These are phyloP conservation scores for Colletotrichum ledebouriae DNA, from an alignment of 2,329 filamentous ascomycete species.

Conservation along the genomic window DNA sequence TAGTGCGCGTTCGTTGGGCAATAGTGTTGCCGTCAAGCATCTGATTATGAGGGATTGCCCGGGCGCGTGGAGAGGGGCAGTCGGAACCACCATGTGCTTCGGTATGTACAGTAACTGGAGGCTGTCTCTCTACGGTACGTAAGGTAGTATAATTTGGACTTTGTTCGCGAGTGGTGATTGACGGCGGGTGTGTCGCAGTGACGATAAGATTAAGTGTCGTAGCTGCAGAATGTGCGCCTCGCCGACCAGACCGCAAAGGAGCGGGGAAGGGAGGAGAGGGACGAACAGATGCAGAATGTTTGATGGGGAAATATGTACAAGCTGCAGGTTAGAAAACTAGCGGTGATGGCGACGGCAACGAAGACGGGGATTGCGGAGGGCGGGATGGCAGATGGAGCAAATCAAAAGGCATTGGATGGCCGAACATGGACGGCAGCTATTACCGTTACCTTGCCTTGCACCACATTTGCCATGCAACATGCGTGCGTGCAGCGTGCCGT, in stretches of 20 bases:
- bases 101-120: background rate
- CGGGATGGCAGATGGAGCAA: slow-evolving; percentile 15
- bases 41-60: slow-evolving; percentile 19
- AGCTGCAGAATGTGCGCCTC: slow-evolving; percentile 12
- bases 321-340: slow-evolving; percentile 25
- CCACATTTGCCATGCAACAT: too few species aligned
- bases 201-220: background rate
- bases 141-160: background rate
- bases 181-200: background rate
- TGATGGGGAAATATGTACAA: slow-evolving; percentile 21
- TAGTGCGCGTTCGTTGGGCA: slow-evolving; percentile 27
- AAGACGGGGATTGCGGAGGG: background rate
- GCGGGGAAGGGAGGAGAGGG: background rate
- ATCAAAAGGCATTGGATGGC: too few species aligned
- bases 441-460: too few species aligned
- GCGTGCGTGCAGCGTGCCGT: too few species aligned
- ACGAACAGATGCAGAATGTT: slow-evolving; percentile 29
- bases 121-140: background rate
- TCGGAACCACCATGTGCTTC: background rate
- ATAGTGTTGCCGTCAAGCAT: slow-evolving; percentile 32
- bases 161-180: background rate
- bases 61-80: slow-evolving; percentile 16
- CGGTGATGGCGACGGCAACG: slow-evolving; percentile 23
- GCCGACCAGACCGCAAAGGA: background rate
- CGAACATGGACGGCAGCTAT: background rate